Percentiles rank a stretch among this genome's conserved stretches.
These are phyloP conservation scores for Huntiella omanensis DNA, from an alignment of 2,329 filamentous ascomycete genomes.

Conservation along the genomic window DNA sequence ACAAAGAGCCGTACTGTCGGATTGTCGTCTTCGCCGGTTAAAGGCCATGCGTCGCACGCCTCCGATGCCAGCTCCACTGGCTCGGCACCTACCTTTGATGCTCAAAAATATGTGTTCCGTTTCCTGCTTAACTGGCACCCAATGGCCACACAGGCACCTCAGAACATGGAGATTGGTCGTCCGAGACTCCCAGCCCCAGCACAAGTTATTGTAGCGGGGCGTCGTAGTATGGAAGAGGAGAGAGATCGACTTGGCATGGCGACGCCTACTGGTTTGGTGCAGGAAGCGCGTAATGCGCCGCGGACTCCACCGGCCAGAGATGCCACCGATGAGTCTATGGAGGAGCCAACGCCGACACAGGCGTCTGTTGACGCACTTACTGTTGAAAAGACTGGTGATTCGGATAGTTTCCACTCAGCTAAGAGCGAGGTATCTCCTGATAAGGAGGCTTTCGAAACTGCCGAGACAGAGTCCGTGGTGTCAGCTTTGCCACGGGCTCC, in stretches of 20 bases:
- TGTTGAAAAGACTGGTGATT: no score
- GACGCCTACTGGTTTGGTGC: conserved; percentile 23
- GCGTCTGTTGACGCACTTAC: not conserved
- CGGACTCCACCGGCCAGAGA: conserved; percentile 10
- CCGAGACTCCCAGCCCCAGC: conserved; percentile 54
- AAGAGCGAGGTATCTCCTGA: not conserved
- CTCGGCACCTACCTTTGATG: conserved; percentile 34
- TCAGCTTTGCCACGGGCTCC: no score
- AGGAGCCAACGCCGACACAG: conserved; percentile 2
- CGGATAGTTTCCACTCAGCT: no score
- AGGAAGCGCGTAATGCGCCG: conserved; percentile 31
- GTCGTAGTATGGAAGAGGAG: conserved; percentile 19
- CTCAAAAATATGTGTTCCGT: conserved; percentile 48
- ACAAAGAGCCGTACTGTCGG: conserved; percentile 2
- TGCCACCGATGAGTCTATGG: not conserved
- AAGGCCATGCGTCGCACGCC: conserved; percentile 19
- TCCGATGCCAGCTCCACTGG: conserved; percentile 35
- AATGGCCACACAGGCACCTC: conserved; percentile 15
- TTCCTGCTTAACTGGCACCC: conserved; percentile 52
- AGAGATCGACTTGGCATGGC: no score
- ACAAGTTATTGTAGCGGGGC: conserved; percentile 37
- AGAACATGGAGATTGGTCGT: conserved; percentile 36
- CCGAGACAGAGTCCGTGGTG: not conserved
- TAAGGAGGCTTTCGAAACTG: not conserved
- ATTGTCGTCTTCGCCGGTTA: conserved; percentile 19